Evolutionary conservation across 257 asterid genomes (phyloP).

Genomic region (Lithospermum erythrorhizon): DNA sequence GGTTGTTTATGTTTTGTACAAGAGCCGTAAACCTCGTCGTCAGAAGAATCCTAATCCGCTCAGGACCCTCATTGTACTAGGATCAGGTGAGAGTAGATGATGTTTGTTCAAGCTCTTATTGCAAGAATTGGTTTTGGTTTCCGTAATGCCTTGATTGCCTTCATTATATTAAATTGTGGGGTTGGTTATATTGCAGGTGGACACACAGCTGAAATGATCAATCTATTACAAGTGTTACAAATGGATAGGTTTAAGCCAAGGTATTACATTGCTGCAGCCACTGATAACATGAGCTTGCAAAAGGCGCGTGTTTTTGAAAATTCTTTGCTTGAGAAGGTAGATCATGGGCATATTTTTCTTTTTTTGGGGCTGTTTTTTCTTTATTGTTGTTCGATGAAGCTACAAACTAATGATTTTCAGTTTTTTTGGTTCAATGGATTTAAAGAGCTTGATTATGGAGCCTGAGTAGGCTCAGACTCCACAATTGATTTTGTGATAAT

Average conservation of each 20-base stretch:
- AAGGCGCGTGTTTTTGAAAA: slow-evolving; percentile 70
- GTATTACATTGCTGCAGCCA: slow-evolving; percentile 81
- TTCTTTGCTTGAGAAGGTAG: slow-evolving; percentile 51
- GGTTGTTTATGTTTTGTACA: slow-evolving; percentile 31
- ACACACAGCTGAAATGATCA: slow-evolving; percentile 94
- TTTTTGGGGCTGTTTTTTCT: neutral
- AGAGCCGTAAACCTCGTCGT: slow-evolving; percentile 29
- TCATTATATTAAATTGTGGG: neutral
- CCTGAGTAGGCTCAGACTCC: neutral
- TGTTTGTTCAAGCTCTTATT: neutral
- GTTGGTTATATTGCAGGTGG: slow-evolving; percentile 45
- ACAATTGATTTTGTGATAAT: neutral
- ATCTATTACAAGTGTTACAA: slow-evolving; percentile 57
- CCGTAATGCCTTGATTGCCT: neutral
- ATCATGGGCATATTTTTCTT: neutral
- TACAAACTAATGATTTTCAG: neutral
- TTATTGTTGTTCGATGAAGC: neutral
- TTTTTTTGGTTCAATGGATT: neutral
- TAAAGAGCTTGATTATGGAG: neutral
- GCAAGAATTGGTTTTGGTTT: neutral
- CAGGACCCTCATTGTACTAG: slow-evolving; percentile 56
- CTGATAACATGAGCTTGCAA: slow-evolving; percentile 92
- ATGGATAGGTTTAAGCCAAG: slow-evolving; percentile 58
- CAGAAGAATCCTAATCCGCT: slow-evolving; percentile 28
- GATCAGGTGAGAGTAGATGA: slow-evolving; percentile 47